Base-by-base conservation (phyloP, 345 rosid genomes). In the Arabidopsis suecica region DNA sequence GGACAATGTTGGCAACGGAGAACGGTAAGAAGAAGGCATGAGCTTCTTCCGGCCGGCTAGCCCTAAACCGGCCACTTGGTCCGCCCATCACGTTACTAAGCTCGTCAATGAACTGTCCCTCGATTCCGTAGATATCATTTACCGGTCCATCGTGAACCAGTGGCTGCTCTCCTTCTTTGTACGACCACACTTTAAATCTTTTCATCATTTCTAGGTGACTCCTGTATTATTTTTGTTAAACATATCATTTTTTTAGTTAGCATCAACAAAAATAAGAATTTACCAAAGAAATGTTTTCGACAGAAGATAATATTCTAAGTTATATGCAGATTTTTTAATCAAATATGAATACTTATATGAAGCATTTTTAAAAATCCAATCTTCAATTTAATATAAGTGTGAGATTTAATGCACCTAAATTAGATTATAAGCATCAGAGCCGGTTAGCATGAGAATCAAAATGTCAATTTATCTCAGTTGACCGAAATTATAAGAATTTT, bases 201-300 rank as follows among this genome's bases (percentile, higher is more conserved):
- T 83, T 85, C 80, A 73, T 74, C 90, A 87, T 87, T 65, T 89
- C 87, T 37, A 69, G 84, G 53, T 82, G 87, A 61, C 92, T 89
- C 77, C 89, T 89, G 76, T 18, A 61, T 42, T 13, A 3, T 40
- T 58, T 55, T 53, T 18, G 7, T 59, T 33, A 53, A 30, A 33
- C 18, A 61, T 62, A 45, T 42, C 7, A 36, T 58, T 5, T 58
- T 5, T 49, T 3, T 53, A 18, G 23, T 68, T 67, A 75, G 36
- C 40, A 32, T 28, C 18, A 59, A 12, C 5, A 12, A 4, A 16
- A 11, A 40, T 7, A 18, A 32, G n/a, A 5, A 11, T 10, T 5
- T 18, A 58, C 9, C 3, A 71, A 55, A 41, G 2, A 34, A 5
- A 34, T 1, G 6, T 3, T 32, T 6, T 40, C 5, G 32, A 5